phyloP scores from a whole-genome alignment of 1,284 basidiomycete genomes.

The Ganoderma meredithae region DNA sequence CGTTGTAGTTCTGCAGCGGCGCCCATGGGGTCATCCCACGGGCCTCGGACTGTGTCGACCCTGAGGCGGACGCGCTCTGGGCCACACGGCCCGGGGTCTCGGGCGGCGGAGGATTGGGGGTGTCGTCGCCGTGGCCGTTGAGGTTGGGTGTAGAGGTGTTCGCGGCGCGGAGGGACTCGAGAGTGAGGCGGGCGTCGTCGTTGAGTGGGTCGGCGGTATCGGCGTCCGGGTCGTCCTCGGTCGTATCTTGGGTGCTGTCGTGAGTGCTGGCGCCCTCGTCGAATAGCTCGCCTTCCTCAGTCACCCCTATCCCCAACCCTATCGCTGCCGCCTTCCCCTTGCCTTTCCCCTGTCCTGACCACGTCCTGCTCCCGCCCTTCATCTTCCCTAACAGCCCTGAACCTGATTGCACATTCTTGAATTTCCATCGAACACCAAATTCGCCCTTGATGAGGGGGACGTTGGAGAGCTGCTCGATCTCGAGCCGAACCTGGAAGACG shows the following conservation, averaged over 20 bases:
- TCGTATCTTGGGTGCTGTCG: conserved; percentile 32
- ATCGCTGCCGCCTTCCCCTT: conserved; percentile 46
- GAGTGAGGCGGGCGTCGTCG: conserved; percentile 20
- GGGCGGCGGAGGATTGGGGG: conserved; percentile 22
- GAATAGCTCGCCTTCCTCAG: conserved; percentile 30
- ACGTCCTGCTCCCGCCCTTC: conserved; percentile 41
- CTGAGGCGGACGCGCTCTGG: conserved; percentile 21
- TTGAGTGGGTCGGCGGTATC: conserved; percentile 12
- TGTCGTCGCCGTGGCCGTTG: conserved; percentile 3
- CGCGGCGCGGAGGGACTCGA: conserved; percentile 24
- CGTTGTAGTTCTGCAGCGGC: conserved; percentile 65
- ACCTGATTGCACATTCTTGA: conserved; percentile 66
- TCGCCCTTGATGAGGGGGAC: conserved; percentile 80
- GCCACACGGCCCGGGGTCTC: conserved; percentile 23
- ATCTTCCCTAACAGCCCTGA: conserved; percentile 48
- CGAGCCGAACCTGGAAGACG: conserved; percentile 70
- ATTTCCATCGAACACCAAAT: conserved; percentile 79
- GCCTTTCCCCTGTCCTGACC: conserved; percentile 41
- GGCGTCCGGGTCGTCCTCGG: conserved; percentile 28
- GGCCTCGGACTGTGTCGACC: conserved; percentile 38
- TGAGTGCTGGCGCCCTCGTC: conserved; percentile 32
- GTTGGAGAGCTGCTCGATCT: conserved; percentile 76
- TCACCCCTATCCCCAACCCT: conserved; percentile 15
- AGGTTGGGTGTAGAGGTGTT: conserved; percentile 23
- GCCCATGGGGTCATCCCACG: conserved; percentile 65